phyloP scores from a whole-genome alignment of 306 rosid genomes.

The Vicia sativa region DNA sequence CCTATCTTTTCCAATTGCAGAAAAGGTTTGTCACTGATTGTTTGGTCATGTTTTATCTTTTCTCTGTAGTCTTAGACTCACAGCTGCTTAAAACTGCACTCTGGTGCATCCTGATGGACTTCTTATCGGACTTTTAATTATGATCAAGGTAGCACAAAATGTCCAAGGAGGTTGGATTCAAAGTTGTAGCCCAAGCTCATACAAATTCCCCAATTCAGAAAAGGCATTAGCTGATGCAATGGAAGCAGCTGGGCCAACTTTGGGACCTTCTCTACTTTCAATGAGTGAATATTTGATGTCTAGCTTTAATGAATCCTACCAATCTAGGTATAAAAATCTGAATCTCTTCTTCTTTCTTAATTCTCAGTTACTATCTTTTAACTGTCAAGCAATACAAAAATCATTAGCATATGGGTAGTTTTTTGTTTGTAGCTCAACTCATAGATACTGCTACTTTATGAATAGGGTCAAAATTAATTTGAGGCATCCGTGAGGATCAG shows the following conservation, averaged over 20 bases:
- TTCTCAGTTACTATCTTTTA: conserved; percentile 7
- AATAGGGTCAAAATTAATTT: conserved; percentile 19
- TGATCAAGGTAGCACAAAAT: conserved; percentile 68
- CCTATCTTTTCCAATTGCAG: conserved; percentile 72
- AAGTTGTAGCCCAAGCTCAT: conserved; percentile 56
- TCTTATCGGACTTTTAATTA: conserved; percentile 29
- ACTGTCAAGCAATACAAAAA: conserved; percentile 25
- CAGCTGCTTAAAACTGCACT: conserved; percentile 25
- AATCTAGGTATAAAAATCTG: conserved; percentile 72
- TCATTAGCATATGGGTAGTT: neutral
- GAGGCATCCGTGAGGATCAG: neutral
- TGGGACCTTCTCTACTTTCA: conserved; percentile 83
- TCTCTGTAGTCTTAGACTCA: conserved; percentile 9
- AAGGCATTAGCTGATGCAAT: conserved; percentile 75
- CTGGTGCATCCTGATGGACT: conserved; percentile 34
- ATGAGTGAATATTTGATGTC: conserved; percentile 97
- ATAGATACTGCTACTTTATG: conserved; percentile 3
- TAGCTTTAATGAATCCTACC: conserved; percentile 95
- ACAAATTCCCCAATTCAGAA: conserved; percentile 74
- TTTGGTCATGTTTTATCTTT: conserved; percentile 30
- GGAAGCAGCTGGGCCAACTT: conserved; percentile 82
- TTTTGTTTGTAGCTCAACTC: conserved; percentile 32
- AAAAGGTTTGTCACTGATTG: conserved; percentile 66
- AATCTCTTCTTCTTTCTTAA: conserved; percentile 25
- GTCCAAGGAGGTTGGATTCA: conserved; percentile 90